Evolutionary conservation across 169 alveolate species (phyloP).

Genomic region (Babesia caballi): DNA sequence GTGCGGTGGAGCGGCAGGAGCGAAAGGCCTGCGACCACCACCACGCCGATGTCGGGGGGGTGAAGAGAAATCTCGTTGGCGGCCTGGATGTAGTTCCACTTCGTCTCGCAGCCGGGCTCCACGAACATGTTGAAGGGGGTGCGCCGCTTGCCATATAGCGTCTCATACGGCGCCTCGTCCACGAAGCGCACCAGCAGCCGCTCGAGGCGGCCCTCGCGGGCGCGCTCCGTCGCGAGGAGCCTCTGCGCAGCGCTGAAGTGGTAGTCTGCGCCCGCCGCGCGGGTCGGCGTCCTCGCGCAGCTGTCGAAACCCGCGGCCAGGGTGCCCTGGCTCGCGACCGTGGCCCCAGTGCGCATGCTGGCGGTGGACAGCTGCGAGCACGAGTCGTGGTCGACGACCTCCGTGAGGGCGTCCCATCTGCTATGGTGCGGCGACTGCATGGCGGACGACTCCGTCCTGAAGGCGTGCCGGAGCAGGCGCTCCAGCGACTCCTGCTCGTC

Average conservation of each 20-base stretch:
- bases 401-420: background rate
- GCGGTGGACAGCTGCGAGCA: constrained; percentile 1
- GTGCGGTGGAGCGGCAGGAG: constrained; percentile 1
- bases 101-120: constrained; percentile 19
- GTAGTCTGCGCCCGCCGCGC: background rate
- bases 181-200: constrained; percentile 42
- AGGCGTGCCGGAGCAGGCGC: constrained; percentile 4
- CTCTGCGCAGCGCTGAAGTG: background rate
- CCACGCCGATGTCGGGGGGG: constrained; percentile 13
- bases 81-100: constrained; percentile 52
- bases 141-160: background rate
- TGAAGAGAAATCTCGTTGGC: constrained; percentile 36
- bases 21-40: constrained; percentile 43
- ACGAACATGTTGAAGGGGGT: constrained; percentile 2
- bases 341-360: background rate
- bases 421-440: background rate
- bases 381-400: background rate
- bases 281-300: background rate
- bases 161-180: constrained; percentile 16
- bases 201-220: background rate
- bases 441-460: background rate
- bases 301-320: background rate
- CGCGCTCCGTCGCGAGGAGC: background rate
- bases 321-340: background rate
- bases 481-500: background rate